A percentile compares a stretch with the other conserved stretches of the same genome.
phyloP scores from a whole-genome alignment of 371 early-diverging fungal species.

The Actinomucor elegans region DNA sequence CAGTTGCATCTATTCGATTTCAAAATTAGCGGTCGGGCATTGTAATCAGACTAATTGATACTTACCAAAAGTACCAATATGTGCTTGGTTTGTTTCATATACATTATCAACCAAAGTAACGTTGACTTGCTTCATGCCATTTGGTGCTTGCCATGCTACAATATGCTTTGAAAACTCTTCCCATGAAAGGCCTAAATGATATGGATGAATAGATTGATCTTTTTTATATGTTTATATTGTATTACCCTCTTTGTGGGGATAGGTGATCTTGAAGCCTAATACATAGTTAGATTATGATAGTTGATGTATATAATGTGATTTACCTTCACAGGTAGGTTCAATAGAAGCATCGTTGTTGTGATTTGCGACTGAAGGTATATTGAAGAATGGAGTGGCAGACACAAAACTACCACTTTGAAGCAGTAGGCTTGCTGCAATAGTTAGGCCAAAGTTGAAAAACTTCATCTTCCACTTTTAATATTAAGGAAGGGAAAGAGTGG shows the following conservation, averaged over 20 bases:
- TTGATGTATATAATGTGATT: too few species aligned
- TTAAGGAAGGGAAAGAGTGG: conserved; percentile 2
- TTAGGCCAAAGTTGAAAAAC: conserved; percentile 32
- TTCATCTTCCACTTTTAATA: too few species aligned
- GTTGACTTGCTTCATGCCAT: conserved; percentile 27
- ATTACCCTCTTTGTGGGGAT: conserved; percentile 27
- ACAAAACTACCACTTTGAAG: conserved; percentile 41
- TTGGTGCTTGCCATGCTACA: conserved; percentile 38
- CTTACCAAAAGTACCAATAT: conserved; percentile 40
- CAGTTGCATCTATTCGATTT: conserved; percentile 24
- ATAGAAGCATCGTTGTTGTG: conserved; percentile 29
- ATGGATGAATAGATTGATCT: neutral
- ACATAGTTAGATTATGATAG: neutral
- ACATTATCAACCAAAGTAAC: conserved; percentile 27
- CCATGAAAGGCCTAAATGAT: conserved; percentile 29
- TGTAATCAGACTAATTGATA: neutral
- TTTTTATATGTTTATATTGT: neutral
- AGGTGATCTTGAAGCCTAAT: conserved; percentile 36
- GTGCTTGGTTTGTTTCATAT: conserved; percentile 4
- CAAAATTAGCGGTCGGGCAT: neutral
- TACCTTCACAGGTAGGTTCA: conserved; percentile 17
- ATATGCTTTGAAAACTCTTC: conserved; percentile 37
- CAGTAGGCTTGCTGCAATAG: conserved; percentile 33
- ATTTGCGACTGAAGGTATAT: conserved; percentile 7
- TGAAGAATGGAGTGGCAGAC: conserved; percentile 42